A percentile compares a stretch with the other conserved stretches of the same genome.
These are phyloP conservation scores for Acanthamoeba castellanii DNA, from an alignment of 208 protist species.

Conservation along the genomic window DNA sequence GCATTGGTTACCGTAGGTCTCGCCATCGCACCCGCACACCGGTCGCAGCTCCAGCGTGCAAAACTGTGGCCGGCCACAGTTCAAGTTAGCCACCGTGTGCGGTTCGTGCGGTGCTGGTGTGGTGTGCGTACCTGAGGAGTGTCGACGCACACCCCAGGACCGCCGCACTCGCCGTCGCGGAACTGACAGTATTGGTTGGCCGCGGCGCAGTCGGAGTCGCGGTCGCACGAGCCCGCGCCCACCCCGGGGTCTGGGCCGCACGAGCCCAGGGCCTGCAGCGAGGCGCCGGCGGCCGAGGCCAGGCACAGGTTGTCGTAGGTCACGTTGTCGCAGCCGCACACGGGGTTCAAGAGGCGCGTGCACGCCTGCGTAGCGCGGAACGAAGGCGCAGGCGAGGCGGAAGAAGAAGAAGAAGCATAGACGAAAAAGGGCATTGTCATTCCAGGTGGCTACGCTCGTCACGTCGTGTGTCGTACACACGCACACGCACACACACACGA, in stretches of 20 bases:
- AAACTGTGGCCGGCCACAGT: background rate
- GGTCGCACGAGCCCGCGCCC: background rate
- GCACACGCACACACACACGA: background rate
- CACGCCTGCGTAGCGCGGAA: background rate
- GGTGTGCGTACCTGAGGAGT: background rate
- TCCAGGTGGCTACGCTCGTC: too few species aligned
- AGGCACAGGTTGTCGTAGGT: slow-evolving; percentile 17
- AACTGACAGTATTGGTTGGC: slow-evolving; percentile 7
- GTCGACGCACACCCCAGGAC: background rate
- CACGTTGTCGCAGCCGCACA: slow-evolving; percentile 39
- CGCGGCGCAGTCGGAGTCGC: background rate
- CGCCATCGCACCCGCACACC: slow-evolving; percentile 10
- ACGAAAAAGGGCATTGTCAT: background rate
- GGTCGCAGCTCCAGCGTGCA: background rate
- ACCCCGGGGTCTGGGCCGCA: background rate
- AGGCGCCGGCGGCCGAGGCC: background rate
- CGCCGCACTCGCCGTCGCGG: slow-evolving; percentile 1
- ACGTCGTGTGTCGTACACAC: background rate
- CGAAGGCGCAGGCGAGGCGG: too few species aligned
- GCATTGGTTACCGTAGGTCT: background rate
- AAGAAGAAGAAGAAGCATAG: background rate
- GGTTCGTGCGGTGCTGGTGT: background rate
- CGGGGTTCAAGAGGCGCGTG: background rate
- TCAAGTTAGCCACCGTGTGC: background rate
- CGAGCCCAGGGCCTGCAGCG: background rate